phyloP scores from a whole-genome alignment of 2,329 filamentous ascomycete species.

The Aspergillus sp. region DNA sequence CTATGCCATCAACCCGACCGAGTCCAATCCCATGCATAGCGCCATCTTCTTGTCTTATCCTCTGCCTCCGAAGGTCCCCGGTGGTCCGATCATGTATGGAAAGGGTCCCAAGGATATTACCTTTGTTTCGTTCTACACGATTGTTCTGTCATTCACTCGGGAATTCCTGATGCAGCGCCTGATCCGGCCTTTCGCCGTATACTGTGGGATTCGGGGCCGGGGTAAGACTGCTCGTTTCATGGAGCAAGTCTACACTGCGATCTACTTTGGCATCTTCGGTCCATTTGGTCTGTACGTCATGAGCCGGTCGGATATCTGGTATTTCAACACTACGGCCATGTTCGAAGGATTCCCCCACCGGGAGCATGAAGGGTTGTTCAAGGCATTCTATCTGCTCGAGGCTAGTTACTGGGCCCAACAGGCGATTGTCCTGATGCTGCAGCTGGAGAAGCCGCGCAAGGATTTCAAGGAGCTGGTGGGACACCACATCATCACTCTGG shows the following conservation, averaged over 20 bases:
- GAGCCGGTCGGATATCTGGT: conserved; percentile 89
- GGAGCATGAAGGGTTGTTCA: conserved; percentile 78
- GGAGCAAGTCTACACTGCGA: conserved; percentile 92
- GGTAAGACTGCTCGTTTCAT: conserved; percentile 89
- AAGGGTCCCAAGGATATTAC: conserved; percentile 86
- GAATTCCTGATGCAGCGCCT: conserved; percentile 95
- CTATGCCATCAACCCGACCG: conserved; percentile 74
- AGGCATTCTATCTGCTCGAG: conserved; percentile 94
- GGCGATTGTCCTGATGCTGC: conserved; percentile 80
- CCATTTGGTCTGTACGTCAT: conserved; percentile 88
- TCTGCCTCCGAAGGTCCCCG: conserved; percentile 57
- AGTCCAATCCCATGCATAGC: conserved; percentile 74
- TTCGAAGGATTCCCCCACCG: conserved; percentile 85
- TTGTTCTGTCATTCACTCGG: conserved; percentile 88
- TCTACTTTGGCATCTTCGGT: conserved; percentile 83
- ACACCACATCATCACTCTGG: conserved; percentile 86
- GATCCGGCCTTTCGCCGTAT: conserved; percentile 73
- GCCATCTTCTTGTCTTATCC: conserved; percentile 92
- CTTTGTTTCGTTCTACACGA: conserved; percentile 84
- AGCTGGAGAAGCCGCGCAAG: conserved; percentile 89
- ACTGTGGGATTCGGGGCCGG: conserved; percentile 68
- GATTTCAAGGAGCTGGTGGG: conserved; percentile 92
- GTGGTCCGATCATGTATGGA: conserved; percentile 69
- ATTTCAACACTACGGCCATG: conserved; percentile 89
- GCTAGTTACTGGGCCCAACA: conserved; percentile 96